These are phyloP conservation scores for Talaromyces sp. DNA, from an alignment of 2,329 filamentous ascomycete species.

Conservation along the genomic window DNA sequence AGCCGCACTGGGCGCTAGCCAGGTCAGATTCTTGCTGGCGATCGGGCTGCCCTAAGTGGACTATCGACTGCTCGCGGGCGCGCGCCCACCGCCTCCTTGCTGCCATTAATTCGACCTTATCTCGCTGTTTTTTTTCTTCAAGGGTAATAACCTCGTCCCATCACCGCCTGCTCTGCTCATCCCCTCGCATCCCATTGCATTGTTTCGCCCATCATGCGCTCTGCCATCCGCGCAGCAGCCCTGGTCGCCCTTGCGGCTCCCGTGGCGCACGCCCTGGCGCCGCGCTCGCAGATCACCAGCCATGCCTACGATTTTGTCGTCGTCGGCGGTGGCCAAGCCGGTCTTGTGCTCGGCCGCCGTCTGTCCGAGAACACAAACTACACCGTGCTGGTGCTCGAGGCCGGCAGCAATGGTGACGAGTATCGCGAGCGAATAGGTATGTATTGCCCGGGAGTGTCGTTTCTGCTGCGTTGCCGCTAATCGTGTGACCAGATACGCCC, in stretches of 20 bases:
- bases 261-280: conserved; percentile 17
- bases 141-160: background rate
- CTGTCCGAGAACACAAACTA: conserved; percentile 41
- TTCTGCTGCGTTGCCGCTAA: too few species aligned
- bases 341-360: conserved; percentile 40
- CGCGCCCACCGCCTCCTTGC: background rate
- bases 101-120: background rate
- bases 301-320: conserved; percentile 35
- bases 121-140: background rate
- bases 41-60: background rate
- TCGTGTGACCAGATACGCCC: conserved; percentile 22
- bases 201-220: background rate
- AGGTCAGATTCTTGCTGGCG: background rate
- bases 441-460: too few species aligned
- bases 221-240: conserved; percentile 12
- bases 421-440: conserved; percentile 28
- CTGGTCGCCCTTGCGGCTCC: conserved; percentile 16
- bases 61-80: background rate
- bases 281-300: conserved; percentile 19
- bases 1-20: background rate
- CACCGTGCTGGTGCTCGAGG: conserved; percentile 28
- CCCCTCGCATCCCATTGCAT: background rate
- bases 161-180: background rate
- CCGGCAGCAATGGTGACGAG: conserved; percentile 26
- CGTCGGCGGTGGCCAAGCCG: conserved; percentile 52